Conservation (phyloP, 2,329 filamentous ascomycete genomes). For the Exophiala viscosa region DNA sequence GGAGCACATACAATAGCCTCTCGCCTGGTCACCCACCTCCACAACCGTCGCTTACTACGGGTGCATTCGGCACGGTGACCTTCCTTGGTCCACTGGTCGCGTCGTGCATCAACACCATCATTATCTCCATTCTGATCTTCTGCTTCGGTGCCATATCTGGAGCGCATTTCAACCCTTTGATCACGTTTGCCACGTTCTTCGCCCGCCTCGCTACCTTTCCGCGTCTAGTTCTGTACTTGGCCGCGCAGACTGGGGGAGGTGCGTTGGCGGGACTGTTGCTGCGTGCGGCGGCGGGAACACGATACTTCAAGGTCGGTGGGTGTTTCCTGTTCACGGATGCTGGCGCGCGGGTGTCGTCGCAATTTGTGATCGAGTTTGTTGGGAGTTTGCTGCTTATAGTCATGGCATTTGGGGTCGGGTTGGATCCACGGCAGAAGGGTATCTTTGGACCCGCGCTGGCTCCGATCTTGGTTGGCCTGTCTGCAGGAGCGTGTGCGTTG, state of each 20-base stretch:
- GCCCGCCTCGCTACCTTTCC: slow-evolving; percentile 49
- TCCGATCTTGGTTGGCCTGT: slow-evolving; percentile 48
- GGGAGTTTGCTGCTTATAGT: slow-evolving; percentile 46
- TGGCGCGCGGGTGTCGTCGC: slow-evolving; percentile 36
- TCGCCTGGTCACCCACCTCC: slow-evolving; percentile 17
- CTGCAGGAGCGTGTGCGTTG: slow-evolving; percentile 37
- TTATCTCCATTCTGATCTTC: slow-evolving; percentile 50
- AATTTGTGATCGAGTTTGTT: slow-evolving; percentile 49
- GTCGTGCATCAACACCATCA: slow-evolving; percentile 39
- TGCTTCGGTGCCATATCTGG: slow-evolving; percentile 48
- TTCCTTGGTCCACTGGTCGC: slow-evolving; percentile 35
- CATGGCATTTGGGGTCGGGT: slow-evolving; percentile 51
- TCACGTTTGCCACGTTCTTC: slow-evolving; percentile 53
- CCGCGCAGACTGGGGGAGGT: slow-evolving; percentile 45
- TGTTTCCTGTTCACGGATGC: slow-evolving; percentile 38
- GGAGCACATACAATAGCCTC: slow-evolving; percentile 23
- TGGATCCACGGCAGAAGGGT: slow-evolving; percentile 51
- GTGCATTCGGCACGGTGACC: slow-evolving; percentile 31
- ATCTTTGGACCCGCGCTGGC: slow-evolving; percentile 50
- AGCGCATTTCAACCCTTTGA: slow-evolving; percentile 53
- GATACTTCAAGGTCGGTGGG: slow-evolving; percentile 37
- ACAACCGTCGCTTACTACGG: slow-evolving; percentile 19
- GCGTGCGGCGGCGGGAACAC: slow-evolving; percentile 34
- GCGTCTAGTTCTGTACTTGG: slow-evolving; percentile 47
- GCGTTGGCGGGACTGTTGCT: slow-evolving; percentile 45